Base-by-base conservation (phyloP, 139 green algal species). In the Tetraselmis chui region DNA sequence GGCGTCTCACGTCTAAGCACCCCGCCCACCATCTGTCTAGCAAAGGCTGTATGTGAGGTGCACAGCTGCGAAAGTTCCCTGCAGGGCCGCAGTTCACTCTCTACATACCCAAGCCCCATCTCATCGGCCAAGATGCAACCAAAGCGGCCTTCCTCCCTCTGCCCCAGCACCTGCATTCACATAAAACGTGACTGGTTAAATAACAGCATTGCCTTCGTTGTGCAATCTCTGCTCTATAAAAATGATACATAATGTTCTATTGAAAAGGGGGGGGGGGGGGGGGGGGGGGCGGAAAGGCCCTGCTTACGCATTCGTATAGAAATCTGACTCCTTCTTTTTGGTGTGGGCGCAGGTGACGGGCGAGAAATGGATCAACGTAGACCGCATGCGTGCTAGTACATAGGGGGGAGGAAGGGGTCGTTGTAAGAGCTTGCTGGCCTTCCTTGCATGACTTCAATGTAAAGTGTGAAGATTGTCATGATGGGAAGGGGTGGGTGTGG, bases 71-170 rank as follows among this genome's bases (percentile, higher is more conserved):
- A 1, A 31, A 29, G 23, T 79, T 29, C 79, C 2, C 2, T 0
- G 2, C 30, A 29, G 2, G 25, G 2, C 59, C 28, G 1, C 0
- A 2, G 1, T 76, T 59, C 77, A 1, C 28, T 28, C 1, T 26
- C 2, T 77, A 27, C 30, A 29, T 32, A 88, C 85, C 85, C 90
- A 2, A 94, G 85, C 0, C 92, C 92, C 94, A 97, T 97, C 27
- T 94, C 91, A 78, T 97, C 92, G 0, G 94, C 93, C 75, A 97
- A 86, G 29, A 97, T 90, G 83, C 86, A 91, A 27, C 94, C 94
- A 23, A 31, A 76, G 28, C 80, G 79, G 28, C 75, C 79, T 23
- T 67, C 28, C 0, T 81, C 59, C 1, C 30, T 76, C 75, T 75
- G 67, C 30, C 80, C 81, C 83, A 78, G 86, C 45, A 67, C 32